Evolutionary conservation across 495 filamentous ascomycete genomes (phyloP).

Genomic region (Chlorociboria aeruginascens): DNA sequence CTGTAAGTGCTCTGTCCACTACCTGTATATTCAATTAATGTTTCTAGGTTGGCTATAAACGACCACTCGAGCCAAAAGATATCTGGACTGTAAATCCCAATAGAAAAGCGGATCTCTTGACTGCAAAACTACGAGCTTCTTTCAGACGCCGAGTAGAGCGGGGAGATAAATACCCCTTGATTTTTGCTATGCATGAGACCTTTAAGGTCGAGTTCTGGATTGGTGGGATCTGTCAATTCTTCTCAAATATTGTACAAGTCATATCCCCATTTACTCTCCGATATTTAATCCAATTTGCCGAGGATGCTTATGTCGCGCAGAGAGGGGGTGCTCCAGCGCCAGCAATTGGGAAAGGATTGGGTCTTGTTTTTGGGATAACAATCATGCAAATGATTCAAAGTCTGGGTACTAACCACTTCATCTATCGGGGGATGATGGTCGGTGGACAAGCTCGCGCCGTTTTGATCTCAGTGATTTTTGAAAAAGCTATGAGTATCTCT

Average conservation of each 20-base stretch:
- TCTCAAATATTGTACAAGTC: conserved; percentile 56
- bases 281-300: conserved; percentile 70
- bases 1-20: conserved; percentile 26
- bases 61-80: conserved; percentile 71
- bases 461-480: conserved; percentile 63
- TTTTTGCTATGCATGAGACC: conserved; percentile 76
- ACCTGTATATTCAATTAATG: conserved; percentile 1
- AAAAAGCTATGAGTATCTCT: conserved; percentile 74
- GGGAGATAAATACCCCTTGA: conserved; percentile 61
- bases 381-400: conserved; percentile 64
- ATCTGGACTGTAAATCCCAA: conserved; percentile 80
- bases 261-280: conserved; percentile 62
- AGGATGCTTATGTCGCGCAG: conserved; percentile 56
- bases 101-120: conserved; percentile 55
- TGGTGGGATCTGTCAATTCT: conserved; percentile 66
- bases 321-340: conserved; percentile 36
- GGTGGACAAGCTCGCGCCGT: conserved; percentile 66
- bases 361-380: conserved; percentile 63
- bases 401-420: conserved; percentile 65
- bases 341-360: conserved; percentile 53
- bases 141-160: conserved; percentile 53
- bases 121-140: conserved; percentile 47
- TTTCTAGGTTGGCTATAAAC: conserved; percentile 61
- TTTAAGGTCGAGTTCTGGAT: conserved; percentile 78
- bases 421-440: conserved; percentile 70